Percentiles rank a stretch among this genome's conserved stretches.
phyloP scores from a whole-genome alignment of 2,329 filamentous ascomycete genomes.

The Ceratocystis albifundus region DNA sequence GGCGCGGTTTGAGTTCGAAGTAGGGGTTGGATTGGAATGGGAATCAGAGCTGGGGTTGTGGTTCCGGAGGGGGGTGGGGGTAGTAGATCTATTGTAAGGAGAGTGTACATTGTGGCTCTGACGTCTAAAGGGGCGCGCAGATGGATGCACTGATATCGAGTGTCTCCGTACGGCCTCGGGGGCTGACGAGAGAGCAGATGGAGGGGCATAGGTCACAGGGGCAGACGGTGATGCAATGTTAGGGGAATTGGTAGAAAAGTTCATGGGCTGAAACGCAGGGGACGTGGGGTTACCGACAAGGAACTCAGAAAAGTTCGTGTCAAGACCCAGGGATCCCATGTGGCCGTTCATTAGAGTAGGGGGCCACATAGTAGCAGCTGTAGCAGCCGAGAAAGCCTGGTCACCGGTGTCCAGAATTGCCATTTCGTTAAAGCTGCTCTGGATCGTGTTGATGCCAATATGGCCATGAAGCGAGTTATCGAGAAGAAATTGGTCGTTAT shows the following conservation, averaged over 20 bases:
- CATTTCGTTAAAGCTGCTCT: conserved; percentile 64
- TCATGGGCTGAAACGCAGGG: conserved; percentile 20
- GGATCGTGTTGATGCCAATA: conserved; percentile 64
- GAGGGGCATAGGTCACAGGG: neutral
- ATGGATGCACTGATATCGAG: conserved; percentile 13
- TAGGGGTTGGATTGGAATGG: neutral
- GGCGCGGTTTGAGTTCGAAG: neutral
- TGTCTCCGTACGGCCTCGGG: conserved; percentile 15
- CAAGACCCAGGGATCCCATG: conserved; percentile 18
- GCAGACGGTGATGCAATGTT: conserved; percentile 8
- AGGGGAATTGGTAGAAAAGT: conserved; percentile 16
- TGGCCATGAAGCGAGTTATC: conserved; percentile 15
- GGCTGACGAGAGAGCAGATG: neutral
- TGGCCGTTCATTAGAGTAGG: conserved; percentile 48
- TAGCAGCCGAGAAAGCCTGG: conserved; percentile 20
- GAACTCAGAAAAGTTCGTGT: conserved; percentile 22
- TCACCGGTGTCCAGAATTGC: conserved; percentile 36
- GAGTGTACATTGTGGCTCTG: neutral
- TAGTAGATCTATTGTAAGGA: neutral
- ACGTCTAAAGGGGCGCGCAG: neutral
- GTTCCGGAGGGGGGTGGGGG: neutral
- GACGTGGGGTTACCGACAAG: conserved; percentile 22
- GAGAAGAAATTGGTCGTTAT: conserved; percentile 21
- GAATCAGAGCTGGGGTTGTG: neutral
- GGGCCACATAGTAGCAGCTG: conserved; percentile 52